phyloP scores from a whole-genome alignment of 768 basidiomycete genomes.

The Leccinum ochraceum region DNA sequence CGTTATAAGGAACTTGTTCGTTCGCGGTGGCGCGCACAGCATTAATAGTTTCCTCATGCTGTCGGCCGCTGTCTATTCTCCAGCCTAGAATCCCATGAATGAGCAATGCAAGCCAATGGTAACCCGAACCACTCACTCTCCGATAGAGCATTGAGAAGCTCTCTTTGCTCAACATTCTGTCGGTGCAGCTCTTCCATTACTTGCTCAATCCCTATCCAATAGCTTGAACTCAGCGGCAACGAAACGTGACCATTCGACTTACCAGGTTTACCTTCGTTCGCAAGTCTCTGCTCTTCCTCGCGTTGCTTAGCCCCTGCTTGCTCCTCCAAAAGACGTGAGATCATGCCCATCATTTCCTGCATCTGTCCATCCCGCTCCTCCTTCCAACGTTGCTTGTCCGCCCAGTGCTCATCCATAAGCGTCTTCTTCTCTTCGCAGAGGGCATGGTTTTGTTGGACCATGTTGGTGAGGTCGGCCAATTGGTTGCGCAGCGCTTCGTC shows the following conservation, averaged over 20 bases:
- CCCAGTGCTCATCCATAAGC: constrained; percentile 54
- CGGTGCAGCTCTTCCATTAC: constrained; percentile 58
- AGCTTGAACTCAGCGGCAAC: constrained; percentile 9
- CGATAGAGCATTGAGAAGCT: constrained; percentile 53
- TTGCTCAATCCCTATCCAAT: constrained; percentile 51
- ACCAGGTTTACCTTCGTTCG: constrained; percentile 60
- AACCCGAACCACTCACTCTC: constrained; percentile 46
- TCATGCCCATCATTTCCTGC: constrained; percentile 60
- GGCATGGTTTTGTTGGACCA: constrained; percentile 68
- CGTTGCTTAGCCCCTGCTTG: constrained; percentile 51
- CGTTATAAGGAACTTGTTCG: too few species aligned
- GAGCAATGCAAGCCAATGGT: constrained; percentile 7
- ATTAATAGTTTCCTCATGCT: constrained; percentile 66
- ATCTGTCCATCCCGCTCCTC: constrained; percentile 58
- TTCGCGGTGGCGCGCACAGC: constrained; percentile 71
- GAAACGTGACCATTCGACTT: constrained; percentile 21
- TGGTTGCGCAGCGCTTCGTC: constrained; percentile 62
- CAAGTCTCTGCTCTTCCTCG: constrained; percentile 54
- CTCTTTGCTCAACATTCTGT: constrained; percentile 62
- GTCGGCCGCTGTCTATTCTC: constrained; percentile 63
- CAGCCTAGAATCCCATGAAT: constrained; percentile 45
- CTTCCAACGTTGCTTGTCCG: constrained; percentile 59
- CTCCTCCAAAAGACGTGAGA: constrained; percentile 57
- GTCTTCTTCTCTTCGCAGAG: constrained; percentile 60
- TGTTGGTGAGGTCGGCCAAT: constrained; percentile 68